phyloP scores from a whole-genome alignment of 768 basidiomycete species.

The Polyporus arcularius region DNA sequence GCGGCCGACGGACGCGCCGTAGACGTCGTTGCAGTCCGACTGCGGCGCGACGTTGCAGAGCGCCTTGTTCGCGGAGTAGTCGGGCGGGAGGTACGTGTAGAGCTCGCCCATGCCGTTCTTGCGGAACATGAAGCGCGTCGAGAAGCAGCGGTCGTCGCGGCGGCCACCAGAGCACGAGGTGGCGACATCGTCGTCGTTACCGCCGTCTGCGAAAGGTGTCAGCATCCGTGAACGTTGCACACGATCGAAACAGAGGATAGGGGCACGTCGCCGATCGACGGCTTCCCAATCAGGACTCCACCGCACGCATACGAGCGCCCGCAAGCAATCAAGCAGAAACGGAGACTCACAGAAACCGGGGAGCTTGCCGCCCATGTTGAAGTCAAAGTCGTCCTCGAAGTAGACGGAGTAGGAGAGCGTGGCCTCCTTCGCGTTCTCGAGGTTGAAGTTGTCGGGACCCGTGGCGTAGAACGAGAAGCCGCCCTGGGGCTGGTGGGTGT shows the following conservation, averaged over 20 bases:
- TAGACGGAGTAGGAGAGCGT: slow-evolving; percentile 63
- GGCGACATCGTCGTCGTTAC: slow-evolving; percentile 49
- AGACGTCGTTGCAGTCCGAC: slow-evolving; percentile 60
- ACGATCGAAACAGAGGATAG: slow-evolving; percentile 9
- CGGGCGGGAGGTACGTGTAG: slow-evolving; percentile 48
- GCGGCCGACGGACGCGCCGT: slow-evolving; percentile 69
- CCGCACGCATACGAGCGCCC: not conserved
- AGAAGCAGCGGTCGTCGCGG: slow-evolving; percentile 60
- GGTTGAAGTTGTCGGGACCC: slow-evolving; percentile 52
- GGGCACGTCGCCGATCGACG: not conserved
- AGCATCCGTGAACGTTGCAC: not conserved
- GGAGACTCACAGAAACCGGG: slow-evolving; percentile 67
- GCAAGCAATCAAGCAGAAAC: not conserved
- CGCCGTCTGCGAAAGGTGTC: slow-evolving; percentile 47
- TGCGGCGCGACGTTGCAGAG: slow-evolving; percentile 50
- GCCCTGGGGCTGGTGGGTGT: slow-evolving; percentile 46
- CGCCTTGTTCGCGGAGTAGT: slow-evolving; percentile 48
- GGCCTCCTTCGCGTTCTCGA: slow-evolving; percentile 64
- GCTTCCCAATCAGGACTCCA: not conserved
- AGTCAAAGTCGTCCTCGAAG: slow-evolving; percentile 65
- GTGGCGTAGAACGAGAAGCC: slow-evolving; percentile 75
- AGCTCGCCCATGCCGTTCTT: slow-evolving; percentile 41
- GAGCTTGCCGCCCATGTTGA: slow-evolving; percentile 69
- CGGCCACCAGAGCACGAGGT: slow-evolving; percentile 71
- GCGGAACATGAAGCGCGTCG: slow-evolving; percentile 76